A percentile compares a stretch with the other conserved stretches of the same genome.
Conservation (phyloP, 768 basidiomycete genomes). For the Cubamyces lactineus region DNA sequence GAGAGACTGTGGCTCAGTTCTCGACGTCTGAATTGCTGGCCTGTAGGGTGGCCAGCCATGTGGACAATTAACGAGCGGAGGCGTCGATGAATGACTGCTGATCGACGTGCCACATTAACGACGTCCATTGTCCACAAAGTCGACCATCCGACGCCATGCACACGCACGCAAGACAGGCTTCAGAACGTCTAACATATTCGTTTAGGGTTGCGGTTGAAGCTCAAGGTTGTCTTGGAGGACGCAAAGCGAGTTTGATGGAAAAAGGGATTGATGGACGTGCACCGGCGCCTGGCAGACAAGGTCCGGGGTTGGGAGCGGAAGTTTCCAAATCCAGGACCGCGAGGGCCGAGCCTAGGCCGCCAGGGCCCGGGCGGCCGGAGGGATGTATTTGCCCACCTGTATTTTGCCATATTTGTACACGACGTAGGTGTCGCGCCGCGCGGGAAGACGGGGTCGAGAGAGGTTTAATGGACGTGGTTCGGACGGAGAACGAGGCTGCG, state of each 20-base stretch:
- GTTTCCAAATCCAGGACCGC: neutral
- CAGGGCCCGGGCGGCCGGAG: constrained; percentile 9
- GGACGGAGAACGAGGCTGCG: constrained; percentile 1
- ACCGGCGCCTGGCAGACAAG: neutral
- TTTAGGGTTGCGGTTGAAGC: neutral
- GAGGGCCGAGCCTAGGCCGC: constrained; percentile 8
- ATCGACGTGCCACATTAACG: constrained; percentile 2
- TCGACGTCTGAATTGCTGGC: neutral
- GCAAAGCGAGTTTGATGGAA: constrained; percentile 9
- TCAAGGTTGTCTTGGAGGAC: neutral
- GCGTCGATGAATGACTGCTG: neutral
- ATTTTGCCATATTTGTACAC: constrained; percentile 18
- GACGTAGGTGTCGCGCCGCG: neutral
- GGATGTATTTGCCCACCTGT: neutral
- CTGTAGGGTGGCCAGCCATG: too few species aligned
- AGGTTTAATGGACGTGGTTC: constrained; percentile 3
- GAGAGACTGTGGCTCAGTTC: constrained; percentile 4
- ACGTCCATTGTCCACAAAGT: neutral
- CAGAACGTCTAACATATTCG: neutral
- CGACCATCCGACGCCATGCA: neutral
- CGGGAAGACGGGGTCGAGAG: neutral
- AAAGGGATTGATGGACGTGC: constrained; percentile 7
- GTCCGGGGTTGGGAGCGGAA: constrained; percentile 9
- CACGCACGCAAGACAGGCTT: neutral
- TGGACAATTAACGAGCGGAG: neutral